Evolutionary conservation across 2,329 filamentous ascomycete species (phyloP).

Genomic region (Trichophyton equinum): DNA sequence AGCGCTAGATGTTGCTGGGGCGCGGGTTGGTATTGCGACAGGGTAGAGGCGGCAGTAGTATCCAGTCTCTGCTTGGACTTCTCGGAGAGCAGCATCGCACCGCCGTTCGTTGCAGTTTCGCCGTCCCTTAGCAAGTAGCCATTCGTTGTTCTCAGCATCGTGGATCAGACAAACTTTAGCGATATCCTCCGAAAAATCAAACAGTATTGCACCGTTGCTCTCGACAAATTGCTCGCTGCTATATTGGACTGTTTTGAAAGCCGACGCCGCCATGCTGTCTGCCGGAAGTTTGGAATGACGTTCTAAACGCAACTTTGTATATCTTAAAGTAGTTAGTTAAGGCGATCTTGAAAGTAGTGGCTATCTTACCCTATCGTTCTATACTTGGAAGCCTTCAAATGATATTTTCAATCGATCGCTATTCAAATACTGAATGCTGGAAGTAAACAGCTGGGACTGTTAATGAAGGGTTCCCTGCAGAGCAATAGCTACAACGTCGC

Average conservation of each 20-base stretch:
- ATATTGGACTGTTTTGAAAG: background rate
- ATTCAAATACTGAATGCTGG: too few relatives aligned
- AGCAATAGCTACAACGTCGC: too few relatives aligned
- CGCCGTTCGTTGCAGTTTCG: background rate
- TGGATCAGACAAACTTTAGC: background rate
- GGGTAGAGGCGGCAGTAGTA: background rate
- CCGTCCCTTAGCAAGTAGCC: background rate
- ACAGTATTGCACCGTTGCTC: background rate
- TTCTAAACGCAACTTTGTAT: too few relatives aligned
- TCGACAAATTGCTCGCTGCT: background rate
- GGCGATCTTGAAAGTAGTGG: too few relatives aligned
- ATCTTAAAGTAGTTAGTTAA: too few relatives aligned
- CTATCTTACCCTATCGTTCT: too few relatives aligned
- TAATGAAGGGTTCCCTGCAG: too few relatives aligned
- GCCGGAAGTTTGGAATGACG: too few relatives aligned
- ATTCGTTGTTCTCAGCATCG: background rate
- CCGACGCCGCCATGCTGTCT: too few relatives aligned
- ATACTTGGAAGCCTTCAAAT: too few relatives aligned
- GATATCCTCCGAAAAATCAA: background rate
- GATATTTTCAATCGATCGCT: too few relatives aligned
- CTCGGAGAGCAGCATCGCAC: background rate
- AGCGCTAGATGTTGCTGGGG: background rate
- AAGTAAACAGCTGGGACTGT: too few relatives aligned
- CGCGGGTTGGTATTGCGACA: background rate
- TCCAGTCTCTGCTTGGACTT: background rate